A percentile compares a stretch with the other conserved stretches of the same genome.
These are phyloP conservation scores for Davidsoniella neocaledoniae DNA, from an alignment of 2,329 filamentous ascomycete genomes.

Conservation along the genomic window DNA sequence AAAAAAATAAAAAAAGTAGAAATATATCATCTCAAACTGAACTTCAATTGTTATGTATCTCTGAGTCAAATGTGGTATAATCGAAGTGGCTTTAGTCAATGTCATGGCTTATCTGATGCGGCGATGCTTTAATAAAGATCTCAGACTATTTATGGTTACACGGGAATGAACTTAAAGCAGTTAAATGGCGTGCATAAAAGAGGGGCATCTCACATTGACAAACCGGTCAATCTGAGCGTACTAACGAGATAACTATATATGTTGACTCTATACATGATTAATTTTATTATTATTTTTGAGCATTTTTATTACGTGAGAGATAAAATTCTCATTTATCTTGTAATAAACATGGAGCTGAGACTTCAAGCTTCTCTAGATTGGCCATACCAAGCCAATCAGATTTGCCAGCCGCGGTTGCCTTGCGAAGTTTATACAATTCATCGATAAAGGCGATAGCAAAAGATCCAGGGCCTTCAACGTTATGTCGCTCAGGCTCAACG, in stretches of 20 bases:
- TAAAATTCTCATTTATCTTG: not conserved
- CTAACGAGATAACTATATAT: too few relatives aligned
- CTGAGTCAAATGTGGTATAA: too few relatives aligned
- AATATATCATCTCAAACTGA: not conserved
- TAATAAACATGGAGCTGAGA: not conserved
- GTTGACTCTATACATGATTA: too few relatives aligned
- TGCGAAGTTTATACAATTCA: slow-evolving; percentile 37
- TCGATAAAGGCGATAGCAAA: slow-evolving; percentile 81
- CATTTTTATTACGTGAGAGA: too few relatives aligned
- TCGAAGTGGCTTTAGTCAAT: too few relatives aligned
- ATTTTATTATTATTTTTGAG: too few relatives aligned
- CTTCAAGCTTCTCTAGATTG: not conserved
- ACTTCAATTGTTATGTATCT: too few relatives aligned
- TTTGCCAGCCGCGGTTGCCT: slow-evolving; percentile 30
- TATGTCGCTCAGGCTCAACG: slow-evolving; percentile 33
- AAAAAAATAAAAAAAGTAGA: not conserved
- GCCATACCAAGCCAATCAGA: slow-evolving; percentile 34
- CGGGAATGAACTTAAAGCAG: not conserved
- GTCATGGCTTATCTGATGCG: too few relatives aligned
- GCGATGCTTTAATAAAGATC: too few relatives aligned
- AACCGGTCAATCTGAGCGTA: too few relatives aligned
- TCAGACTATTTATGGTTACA: too few relatives aligned
- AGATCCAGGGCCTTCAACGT: slow-evolving; percentile 64
- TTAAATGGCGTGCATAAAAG: not conserved
- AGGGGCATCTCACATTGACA: too few relatives aligned